Evolutionary conservation across 495 filamentous ascomycete species (phyloP).

Genomic region (Parathielavia appendiculata): DNA sequence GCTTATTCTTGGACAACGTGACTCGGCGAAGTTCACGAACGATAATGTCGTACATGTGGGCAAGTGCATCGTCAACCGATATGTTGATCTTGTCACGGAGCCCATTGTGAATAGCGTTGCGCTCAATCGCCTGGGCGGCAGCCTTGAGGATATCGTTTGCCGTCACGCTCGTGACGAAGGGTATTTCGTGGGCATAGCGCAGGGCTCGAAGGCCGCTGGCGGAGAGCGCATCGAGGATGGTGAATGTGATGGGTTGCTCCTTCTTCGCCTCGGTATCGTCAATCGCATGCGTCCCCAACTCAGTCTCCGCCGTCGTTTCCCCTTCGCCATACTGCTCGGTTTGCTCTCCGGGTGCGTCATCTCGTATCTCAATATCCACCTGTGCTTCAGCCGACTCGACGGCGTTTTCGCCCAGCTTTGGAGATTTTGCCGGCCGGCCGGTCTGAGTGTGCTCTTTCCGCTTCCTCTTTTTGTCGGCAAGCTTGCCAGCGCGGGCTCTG

Average conservation of each 20-base stretch:
- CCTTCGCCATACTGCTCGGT: not conserved
- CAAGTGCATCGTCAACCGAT: slow-evolving; percentile 72
- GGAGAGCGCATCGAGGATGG: slow-evolving; percentile 89
- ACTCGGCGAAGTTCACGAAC: slow-evolving; percentile 35
- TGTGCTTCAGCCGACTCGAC: slow-evolving; percentile 8
- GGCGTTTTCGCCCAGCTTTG: slow-evolving; percentile 19
- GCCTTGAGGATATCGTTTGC: slow-evolving; percentile 80
- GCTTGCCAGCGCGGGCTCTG: slow-evolving; percentile 36
- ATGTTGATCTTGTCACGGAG: slow-evolving; percentile 63
- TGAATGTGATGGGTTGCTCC: slow-evolving; percentile 47
- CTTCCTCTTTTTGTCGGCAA: slow-evolving; percentile 46
- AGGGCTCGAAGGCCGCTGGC: slow-evolving; percentile 90
- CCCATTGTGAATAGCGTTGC: slow-evolving; percentile 78
- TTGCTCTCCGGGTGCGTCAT: slow-evolving; percentile 20
- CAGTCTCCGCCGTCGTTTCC: not conserved
- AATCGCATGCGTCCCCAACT: not conserved
- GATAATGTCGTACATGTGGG: slow-evolving; percentile 79
- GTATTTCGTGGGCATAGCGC: slow-evolving; percentile 86
- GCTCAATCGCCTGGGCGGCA: slow-evolving; percentile 73
- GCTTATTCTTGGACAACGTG: slow-evolving; percentile 24
- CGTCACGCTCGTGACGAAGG: slow-evolving; percentile 71
- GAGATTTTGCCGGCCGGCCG: slow-evolving; percentile 27
- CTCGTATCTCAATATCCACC: slow-evolving; percentile 20
- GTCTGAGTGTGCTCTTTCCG: slow-evolving; percentile 38
- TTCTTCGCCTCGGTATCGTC: slow-evolving; percentile 20